Percentiles rank a stretch among this genome's conserved stretches.
Conservation (phyloP, 192 early-diverging fungal genomes). For the Chytriomyces hyalinus region DNA sequence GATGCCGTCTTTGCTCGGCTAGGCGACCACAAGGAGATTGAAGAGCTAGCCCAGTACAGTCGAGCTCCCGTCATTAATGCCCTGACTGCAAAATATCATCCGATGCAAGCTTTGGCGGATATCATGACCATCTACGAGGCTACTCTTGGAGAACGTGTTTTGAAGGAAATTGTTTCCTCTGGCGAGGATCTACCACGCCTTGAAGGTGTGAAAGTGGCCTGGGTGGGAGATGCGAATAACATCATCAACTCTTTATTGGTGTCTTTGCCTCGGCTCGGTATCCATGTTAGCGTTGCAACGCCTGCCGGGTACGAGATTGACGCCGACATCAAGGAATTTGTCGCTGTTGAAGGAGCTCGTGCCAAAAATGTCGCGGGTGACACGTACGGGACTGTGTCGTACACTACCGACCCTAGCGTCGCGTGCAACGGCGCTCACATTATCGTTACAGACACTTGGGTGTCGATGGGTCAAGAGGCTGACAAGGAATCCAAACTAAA, state of each 20-base stretch:
- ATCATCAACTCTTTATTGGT: slow-evolving; percentile 90
- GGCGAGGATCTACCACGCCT: slow-evolving; percentile 57
- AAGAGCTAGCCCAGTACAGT: slow-evolving; percentile 85
- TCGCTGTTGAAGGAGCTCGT: slow-evolving; percentile 63
- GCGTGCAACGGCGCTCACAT: slow-evolving; percentile 84
- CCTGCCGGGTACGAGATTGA: slow-evolving; percentile 83
- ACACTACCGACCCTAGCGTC: slow-evolving; percentile 72
- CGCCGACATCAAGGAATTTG: slow-evolving; percentile 70
- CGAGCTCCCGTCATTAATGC: slow-evolving; percentile 95
- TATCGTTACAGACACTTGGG: slow-evolving; percentile 98
- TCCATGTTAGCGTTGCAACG: slow-evolving; percentile 81
- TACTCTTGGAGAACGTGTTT: slow-evolving; percentile 34
- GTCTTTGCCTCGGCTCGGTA: slow-evolving; percentile 86
- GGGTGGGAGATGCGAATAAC: slow-evolving; percentile 99
- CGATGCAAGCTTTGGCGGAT: slow-evolving; percentile 96
- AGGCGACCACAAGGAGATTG: slow-evolving; percentile 86
- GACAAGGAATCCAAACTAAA: slow-evolving; percentile 83
- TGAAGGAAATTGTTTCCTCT: slow-evolving; percentile 25
- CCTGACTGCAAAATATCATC: slow-evolving; percentile 92
- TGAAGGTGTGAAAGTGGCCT: slow-evolving; percentile 79
- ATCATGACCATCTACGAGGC: slow-evolving; percentile 92
- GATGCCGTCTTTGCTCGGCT: slow-evolving; percentile 95
- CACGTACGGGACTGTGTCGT: slow-evolving; percentile 42
- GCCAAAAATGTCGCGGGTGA: slow-evolving; percentile 45
- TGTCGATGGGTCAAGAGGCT: slow-evolving; percentile 96